Evolutionary conservation across 805 yeast species (phyloP), one percentile per base, ranked within the genome.

Genomic region (Hanseniaspora guilliermondii): DNA sequence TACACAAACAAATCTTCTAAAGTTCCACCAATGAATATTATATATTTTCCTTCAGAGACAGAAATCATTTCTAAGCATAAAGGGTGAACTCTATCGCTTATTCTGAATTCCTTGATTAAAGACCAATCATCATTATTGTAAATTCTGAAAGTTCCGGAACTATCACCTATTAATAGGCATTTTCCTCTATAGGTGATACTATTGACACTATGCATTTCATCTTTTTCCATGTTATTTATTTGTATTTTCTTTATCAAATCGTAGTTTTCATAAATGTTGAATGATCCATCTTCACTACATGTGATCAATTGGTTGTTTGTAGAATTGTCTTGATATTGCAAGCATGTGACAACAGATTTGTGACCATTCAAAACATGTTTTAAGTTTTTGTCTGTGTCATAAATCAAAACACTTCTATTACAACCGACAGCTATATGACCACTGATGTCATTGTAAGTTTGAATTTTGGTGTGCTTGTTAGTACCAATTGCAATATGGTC

Each of bases 11-110:
- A 62, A 33, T 68, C 64, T 30, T 68, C 65, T 53, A 74, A 74
- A 0, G 94, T 82, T 17, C 94, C 94, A 21, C 93, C 94, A n/a
- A 82, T 64, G 1, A 52, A 52, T 8, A 52, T 52, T 16, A 52
- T 52, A 17, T 44, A 52, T 21, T 52, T 52, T 32, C 32, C 49
- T 35, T 52, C 24, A n/a, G 30, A 16, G 12, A 44, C 55, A 44
- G 25, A n/a, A 21, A 52, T 44, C 47, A 52, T 44, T 30, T 52
- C 38, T 21, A 47, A 52, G 5, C 49, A 44, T 14, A 52, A 44
- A 17, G 55, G 55, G 38, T 52, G 55, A 14, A 52, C 32, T 42
- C 55, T 42, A 24, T 52, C 55, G 16, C 40, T 44, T 2, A 52
- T 49, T 52, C 33, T 52, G 30, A 52, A 52, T 22, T 52, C 55